These are phyloP conservation scores for Zygosaccharomyces pseudorouxii DNA, from an alignment of 805 yeast genomes.

Conservation along the genomic window DNA sequence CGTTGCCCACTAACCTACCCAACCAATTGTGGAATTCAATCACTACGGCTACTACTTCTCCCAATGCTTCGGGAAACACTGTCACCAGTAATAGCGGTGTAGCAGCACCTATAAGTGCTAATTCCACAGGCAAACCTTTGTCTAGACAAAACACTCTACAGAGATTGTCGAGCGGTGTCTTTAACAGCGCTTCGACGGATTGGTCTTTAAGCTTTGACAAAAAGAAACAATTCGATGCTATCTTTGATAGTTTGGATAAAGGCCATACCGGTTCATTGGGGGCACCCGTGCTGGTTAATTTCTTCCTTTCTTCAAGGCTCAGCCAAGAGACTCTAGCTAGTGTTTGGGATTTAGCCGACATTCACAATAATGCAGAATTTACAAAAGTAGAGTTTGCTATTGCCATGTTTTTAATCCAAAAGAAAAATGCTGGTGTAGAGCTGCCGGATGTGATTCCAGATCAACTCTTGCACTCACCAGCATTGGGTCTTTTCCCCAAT, in stretches of 20 bases:
- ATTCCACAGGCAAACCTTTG: constrained; percentile 27
- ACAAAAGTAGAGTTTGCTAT: constrained; percentile 80
- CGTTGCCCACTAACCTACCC: constrained; percentile 51
- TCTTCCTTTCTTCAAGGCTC: constrained; percentile 81
- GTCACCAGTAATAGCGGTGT: background rate
- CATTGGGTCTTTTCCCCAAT: constrained; percentile 26
- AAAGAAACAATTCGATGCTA: constrained; percentile 69
- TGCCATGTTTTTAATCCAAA: constrained; percentile 90
- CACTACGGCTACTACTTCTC: constrained; percentile 16
- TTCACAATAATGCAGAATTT: constrained; percentile 79
- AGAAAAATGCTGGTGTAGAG: constrained; percentile 68
- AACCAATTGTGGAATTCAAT: constrained; percentile 38
- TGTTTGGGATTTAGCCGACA: constrained; percentile 93
- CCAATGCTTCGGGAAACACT: constrained; percentile 8
- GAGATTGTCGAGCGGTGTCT: constrained; percentile 31
- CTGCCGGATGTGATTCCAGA: constrained; percentile 78
- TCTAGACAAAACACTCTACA: constrained; percentile 37
- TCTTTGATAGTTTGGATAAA: constrained; percentile 77
- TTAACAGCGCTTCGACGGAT: constrained; percentile 41
- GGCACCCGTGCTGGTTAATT: constrained; percentile 80
- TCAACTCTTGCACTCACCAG: constrained; percentile 44
- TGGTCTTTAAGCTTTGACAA: constrained; percentile 71
- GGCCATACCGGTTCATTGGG: constrained; percentile 55
- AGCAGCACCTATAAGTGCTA: constrained; percentile 26
- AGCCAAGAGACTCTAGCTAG: constrained; percentile 79